Evolutionary conservation across 225 moss, liverwort and hornwort species (phyloP), one percentile per base, ranked within the genome.

Genomic region (Physcomitrium patens): DNA sequence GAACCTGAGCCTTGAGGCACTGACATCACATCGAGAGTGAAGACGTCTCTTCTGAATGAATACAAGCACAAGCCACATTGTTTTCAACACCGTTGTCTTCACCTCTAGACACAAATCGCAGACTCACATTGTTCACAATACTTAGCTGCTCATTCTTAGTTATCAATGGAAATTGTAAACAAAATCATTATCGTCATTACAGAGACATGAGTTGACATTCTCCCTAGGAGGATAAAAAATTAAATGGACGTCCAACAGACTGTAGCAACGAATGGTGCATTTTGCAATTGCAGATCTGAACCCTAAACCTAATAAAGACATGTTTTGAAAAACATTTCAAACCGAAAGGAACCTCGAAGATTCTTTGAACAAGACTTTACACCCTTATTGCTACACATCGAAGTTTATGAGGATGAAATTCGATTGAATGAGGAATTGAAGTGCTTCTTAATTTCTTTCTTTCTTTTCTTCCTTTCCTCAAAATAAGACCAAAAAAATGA

Each of bases 1-100:
- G 99, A 99, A 60, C 95, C 99, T 73, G 99, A 99, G 78, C 99
- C 99, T 92, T 99, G 99, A 50, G 99, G 99, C 69, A 99, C 99
- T 54, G 99, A 91, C 99, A 99, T 93, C 57, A 99, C 95, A 83
- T 99, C 99, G 67, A 99, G 74, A 45, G 99, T 99, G 68, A 99
- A 99, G 69, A 92, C 99, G 80, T 99, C 99, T 74, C 93, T 82
- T 78, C 97, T 99, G 89, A 82, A 80, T 37, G 19, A 56, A 64
- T 67, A 4, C 31, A 37, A 37, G 31, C 31, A 37, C 31, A 37
- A 37, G 31, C n/a, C 51, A 57, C 22, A 68, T 18, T 24, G 53
- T 11, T 50, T 44, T 68, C 61, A 80, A 52, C 22, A 28, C 22
- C 77, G 55, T 49, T 46, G n/a, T 26, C 44, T 45, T 37, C 43